Conservation (phyloP, 2,329 filamentous ascomycete genomes). For the Spiromastix sp. region DNA sequence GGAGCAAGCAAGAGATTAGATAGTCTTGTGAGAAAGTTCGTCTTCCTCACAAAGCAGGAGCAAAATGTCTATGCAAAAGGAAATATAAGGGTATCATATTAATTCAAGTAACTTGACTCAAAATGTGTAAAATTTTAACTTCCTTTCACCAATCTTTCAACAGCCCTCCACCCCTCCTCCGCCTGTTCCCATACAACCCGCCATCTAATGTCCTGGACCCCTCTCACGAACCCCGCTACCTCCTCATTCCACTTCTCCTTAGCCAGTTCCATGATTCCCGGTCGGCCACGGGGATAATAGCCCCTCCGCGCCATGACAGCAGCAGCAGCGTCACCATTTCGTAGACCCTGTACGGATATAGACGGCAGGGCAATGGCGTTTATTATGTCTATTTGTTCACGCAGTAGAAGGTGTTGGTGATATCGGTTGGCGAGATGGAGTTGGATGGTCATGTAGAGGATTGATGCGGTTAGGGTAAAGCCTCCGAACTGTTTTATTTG, state of each 20-base stretch:
- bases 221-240: constrained; percentile 54
- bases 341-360: not conserved
- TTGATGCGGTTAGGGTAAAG: constrained; percentile 61
- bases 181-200: constrained; percentile 40
- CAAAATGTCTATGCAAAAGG: no score
- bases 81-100: no score
- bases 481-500: constrained; percentile 52
- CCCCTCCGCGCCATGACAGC: constrained; percentile 11
- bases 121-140: constrained; percentile 1
- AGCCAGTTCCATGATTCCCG: constrained; percentile 48
- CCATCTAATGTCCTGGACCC: constrained; percentile 59
- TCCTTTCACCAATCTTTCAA: constrained; percentile 4
- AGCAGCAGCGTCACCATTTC: constrained; percentile 3
- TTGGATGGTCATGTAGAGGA: constrained; percentile 62
- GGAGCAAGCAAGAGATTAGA: no score
- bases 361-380: constrained; percentile 26
- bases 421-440: constrained; percentile 59
- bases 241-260: constrained; percentile 75
- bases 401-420: constrained; percentile 34
- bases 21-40: no score
- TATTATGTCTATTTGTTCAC: constrained; percentile 32
- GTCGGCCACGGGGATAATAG: constrained; percentile 8
- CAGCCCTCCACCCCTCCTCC: constrained; percentile 28
- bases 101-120: no score
- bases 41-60: no score